Evolutionary conservation across 2,329 filamentous ascomycete genomes (phyloP), one percentile per base, ranked within the genome.

Genomic region (Thielaviopsis punctulata): DNA sequence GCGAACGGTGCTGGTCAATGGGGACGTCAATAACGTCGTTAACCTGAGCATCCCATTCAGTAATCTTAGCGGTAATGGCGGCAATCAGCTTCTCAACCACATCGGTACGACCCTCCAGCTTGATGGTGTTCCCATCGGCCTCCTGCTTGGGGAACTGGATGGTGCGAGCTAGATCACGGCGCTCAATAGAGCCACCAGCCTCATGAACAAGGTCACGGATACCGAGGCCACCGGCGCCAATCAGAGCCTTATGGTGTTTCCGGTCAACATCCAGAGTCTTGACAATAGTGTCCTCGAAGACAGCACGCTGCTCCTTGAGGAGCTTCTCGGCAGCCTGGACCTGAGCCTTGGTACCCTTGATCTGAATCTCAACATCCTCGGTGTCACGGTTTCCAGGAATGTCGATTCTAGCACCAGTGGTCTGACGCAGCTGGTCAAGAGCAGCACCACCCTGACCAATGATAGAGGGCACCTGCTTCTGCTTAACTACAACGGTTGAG

Each of bases 91-190:
- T 93, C 60, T 95, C 84, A 1, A 96, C 90, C 22, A 98, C 73
- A 39, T 80, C 79, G 56, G 79, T 80, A 47, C 84, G 82, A 25
- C 92, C 92, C 67, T 95, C 89, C 5, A 98, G 73, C 63, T 84
- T 89, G 66, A 98, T 95, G 23, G 76, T 77, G 62, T 84, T 86
- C 45, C 85, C 87, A 55, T 84, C 82, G 50, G 82, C 78, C 54
- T 94, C 89, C 58, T 86, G 82, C 64, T 89, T 88, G 53, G 92
- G 92, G 73, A 98, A 96, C 65, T 90, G 88, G 55, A 98, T 87
- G 60, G 90, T 87, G 57, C 90, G 85, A 49, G 88, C 86, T 60
- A 92, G 78, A 56, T 85, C 82, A 41, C 85, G 81, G 57, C 83
- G 79, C 62, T 95, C 89, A 59, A 88, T 84, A 36, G 89, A 88